Evolutionary conservation across 495 filamentous ascomycete species (phyloP), one percentile per base, ranked within the genome.

Genomic region (Aspergillus carlsbadensis): DNA sequence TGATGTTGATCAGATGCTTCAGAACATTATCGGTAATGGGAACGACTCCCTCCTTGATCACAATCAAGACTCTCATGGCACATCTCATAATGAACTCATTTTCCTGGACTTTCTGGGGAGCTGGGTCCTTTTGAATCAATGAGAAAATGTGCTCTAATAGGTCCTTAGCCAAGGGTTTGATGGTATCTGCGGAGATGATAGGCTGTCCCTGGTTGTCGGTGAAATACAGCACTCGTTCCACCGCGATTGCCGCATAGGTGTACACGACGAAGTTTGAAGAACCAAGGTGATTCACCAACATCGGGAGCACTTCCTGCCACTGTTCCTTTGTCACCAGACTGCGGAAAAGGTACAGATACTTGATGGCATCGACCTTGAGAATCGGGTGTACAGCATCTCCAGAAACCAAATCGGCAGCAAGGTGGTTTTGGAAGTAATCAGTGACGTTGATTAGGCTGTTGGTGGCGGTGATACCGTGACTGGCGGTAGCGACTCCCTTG

Each of bases 21-120:
- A 98, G 75, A 14, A 96, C 81, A 62, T 76, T 78, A 59, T 96
- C 90, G 3, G 84, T 79, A 50, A 89, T 79, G n/a, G 84, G 76
- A 24, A 84, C 64, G 13, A 91, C 79, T 43, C 84, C 83, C 17
- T 96, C 93, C 65, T 86, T 88, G 68, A 96, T 87, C 53, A 96
- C 90, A 57, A 98, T 89, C 54, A 99, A 76, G 8, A 98, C 91
- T 49, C 95, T 82, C 95, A 99, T 99, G 24, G 96, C 88, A 69
- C 95, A 98, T 51, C 88, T 87, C 92, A 99, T 97, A 58, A 99
- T 72, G 69, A 96, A 99, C 67, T 99, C 95, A 65, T 99, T 98
- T 72, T 99, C 95, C 67, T 98, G 94, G 54, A 98, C 84, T 79
- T 97, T 98, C 60, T 93, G 84, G 18, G 95, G 87, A 10, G 86